Base-by-base conservation (phyloP, 75 land plant species). In the Cupressus sempervirens region DNA sequence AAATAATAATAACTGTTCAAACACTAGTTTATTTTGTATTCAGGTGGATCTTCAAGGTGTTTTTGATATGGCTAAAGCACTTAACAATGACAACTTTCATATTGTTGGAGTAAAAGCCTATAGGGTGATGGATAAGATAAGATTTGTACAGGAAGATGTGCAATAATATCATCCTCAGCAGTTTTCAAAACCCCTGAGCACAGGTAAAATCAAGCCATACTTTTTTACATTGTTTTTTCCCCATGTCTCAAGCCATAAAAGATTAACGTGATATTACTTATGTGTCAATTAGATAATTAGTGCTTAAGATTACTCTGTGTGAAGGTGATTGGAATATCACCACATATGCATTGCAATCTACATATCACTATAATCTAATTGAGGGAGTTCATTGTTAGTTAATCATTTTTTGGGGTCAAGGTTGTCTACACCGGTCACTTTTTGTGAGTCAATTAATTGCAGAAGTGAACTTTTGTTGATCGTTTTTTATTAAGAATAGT, bases 71-170 rank as follows among this genome's bases (percentile, higher is more conserved):
- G 94, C 96, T 45, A 80, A 96, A 26, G 96, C 96, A 73, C 93
- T 89, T 84, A 93, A 97, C 89, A 2, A 38, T 38, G 92, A 95
- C 30, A 96, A 97, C n/a, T n/a, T n/a, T n/a, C n/a, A 83, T 92
- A 98, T 45, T 91, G 99, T 96, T 11, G 84, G 97, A 40, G 96
- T 96, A 98, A 98, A 98, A 46, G 98, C 99, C 38, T 96, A n/a
- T n/a, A n/a, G n/a, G n/a, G n/a, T n/a, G n/a, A n/a, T 97, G 15
- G 96, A 97, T 92, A 95, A 98, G 85, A 86, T 95, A 40, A 96
- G 98, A 16, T 96, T 94, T 56, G 86, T 96, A 83, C 98, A 98
- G 15, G 98, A 98, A 14, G 95, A 96, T 82, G 76, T 98, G 88
- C 98, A 96, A 84, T 86, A 90, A 46, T 90, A 94, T 68, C 94